phyloP scores from a whole-genome alignment of 352 stramenopile genomes.

The Pelagophyceae sp. region DNA sequence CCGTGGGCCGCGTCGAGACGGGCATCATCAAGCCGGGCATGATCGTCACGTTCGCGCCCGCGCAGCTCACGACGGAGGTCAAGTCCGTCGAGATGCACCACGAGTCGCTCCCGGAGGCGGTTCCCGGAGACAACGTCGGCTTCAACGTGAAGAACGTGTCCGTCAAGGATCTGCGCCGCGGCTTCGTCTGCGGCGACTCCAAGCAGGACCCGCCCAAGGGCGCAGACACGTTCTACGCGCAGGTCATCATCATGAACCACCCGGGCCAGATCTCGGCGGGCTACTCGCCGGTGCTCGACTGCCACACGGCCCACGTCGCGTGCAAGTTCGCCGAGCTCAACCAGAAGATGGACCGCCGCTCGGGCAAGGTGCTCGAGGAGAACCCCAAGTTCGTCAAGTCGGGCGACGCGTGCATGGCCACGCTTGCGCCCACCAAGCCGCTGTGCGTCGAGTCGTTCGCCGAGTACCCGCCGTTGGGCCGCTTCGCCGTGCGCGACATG shows the following conservation, averaged over 20 bases:
- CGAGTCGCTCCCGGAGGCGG: slow-evolving; percentile 73
- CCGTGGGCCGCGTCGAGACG: slow-evolving; percentile 91
- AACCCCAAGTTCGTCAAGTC: slow-evolving; percentile 86
- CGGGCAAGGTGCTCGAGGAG: slow-evolving; percentile 83
- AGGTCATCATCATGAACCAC: slow-evolving; percentile 94
- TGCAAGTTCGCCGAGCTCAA: slow-evolving; percentile 87
- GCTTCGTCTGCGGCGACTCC: slow-evolving; percentile 82
- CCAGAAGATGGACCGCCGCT: slow-evolving; percentile 90
- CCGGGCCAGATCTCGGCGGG: slow-evolving; percentile 76
- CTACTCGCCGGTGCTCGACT: slow-evolving; percentile 91
- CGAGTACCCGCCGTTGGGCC: slow-evolving; percentile 88
- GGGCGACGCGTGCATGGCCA: slow-evolving; percentile 89
- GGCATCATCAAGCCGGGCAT: slow-evolving; percentile 88
- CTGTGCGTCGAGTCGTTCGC: slow-evolving; percentile 90
- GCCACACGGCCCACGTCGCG: slow-evolving; percentile 90
- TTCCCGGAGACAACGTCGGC: slow-evolving; percentile 87
- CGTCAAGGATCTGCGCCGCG: slow-evolving; percentile 82
- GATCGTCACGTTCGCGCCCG: slow-evolving; percentile 74
- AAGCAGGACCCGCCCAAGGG: slow-evolving; percentile 76
- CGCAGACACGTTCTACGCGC: slow-evolving; percentile 76
- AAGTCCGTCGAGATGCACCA: slow-evolving; percentile 95
- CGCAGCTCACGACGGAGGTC: slow-evolving; percentile 76
- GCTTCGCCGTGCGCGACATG: slow-evolving; percentile 95
- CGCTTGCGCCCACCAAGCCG: slow-evolving; percentile 79
- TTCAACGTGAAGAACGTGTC: slow-evolving; percentile 94